Evolutionary conservation across 108 stramenopile genomes (phyloP), one percentile per base, ranked within the genome.

Genomic region (Skeletonema tropicum): DNA sequence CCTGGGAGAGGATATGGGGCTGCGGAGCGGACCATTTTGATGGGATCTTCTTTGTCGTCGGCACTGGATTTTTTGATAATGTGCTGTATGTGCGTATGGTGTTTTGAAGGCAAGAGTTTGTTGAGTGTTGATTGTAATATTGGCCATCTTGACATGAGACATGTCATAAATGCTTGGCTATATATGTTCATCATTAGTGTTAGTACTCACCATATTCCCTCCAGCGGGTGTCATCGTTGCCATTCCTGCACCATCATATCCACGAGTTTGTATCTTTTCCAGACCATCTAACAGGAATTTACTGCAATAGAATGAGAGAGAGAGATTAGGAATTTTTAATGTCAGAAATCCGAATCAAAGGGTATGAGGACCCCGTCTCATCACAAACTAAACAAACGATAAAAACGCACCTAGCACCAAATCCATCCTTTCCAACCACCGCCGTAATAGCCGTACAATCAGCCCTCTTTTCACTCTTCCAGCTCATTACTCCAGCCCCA

Each of bases 161-260:
- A 60, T 19, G 52, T 0, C 19, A 32, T 32, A 49, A 38, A 49
- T 35, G 26, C 26, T 29, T 29, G 26, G 26, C 26, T 29, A 29
- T 29, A 1, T 29, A 1, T 26, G 45, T 29, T 67, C 25, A 7
- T n/a, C 30, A 52, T 42, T 48, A 31, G 7, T 52, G 33, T 42
- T 48, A 31, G 7, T 52, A 73, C 76, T 63, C 39, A 78, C 82
- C 82, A 79, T 83, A 21, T 15, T 45, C 6, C 61, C 60, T 30
- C 60, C 46, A 35, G 65, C 7, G 2, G 80, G 69, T 35, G 57
- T 46, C 80, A 81, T 81, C 35, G 94, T 91, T 9, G 90, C 92
- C 10, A 96, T 76, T 25, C 96, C 96, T 10, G 96, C 92, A 13
- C 90, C 89, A 73, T 96, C 96, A 59, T 96, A 96, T 17, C 96